Percentiles rank a stretch among this genome's conserved stretches.
Evolutionary conservation across 306 rosid species (phyloP).

Genomic region (Cucurbita maxima): DNA sequence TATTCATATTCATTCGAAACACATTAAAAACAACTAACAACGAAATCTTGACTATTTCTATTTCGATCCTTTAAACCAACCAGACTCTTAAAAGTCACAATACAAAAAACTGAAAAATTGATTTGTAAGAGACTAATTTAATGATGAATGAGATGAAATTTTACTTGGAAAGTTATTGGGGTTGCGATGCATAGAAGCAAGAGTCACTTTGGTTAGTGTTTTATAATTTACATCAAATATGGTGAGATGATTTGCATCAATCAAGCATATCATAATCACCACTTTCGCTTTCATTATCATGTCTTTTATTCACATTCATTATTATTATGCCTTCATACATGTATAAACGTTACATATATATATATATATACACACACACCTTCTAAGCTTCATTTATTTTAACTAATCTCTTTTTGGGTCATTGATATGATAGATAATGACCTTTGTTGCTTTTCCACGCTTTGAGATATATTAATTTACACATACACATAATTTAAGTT

Average conservation of each 20-base stretch:
- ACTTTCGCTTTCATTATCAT: constrained; percentile 12
- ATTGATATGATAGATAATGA: constrained; percentile 10
- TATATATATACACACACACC: neutral
- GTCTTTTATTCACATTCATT: neutral
- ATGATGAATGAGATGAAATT: constrained; percentile 21
- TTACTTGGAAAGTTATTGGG: constrained; percentile 59
- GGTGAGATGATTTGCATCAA: constrained; percentile 72
- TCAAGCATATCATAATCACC: constrained; percentile 16
- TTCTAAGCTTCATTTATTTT: neutral
- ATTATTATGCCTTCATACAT: constrained; percentile 7
- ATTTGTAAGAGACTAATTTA: constrained; percentile 2
- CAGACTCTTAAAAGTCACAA: neutral
- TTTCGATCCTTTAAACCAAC: neutral
- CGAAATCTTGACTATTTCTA: neutral
- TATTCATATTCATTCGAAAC: neutral
- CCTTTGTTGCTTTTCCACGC: constrained; percentile 13
- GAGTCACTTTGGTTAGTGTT: constrained; percentile 29
- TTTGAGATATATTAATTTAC: neutral
- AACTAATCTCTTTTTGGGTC: neutral
- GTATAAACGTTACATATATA: constrained; percentile 13
- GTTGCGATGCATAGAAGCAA: constrained; percentile 98
- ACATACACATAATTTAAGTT: constrained; percentile 3
- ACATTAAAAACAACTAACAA: too few relatives aligned
- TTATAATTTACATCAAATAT: constrained; percentile 43
- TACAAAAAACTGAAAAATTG: neutral